Percentiles rank a stretch among this genome's conserved stretches.
These are phyloP conservation scores for Pseudogymnoascus sp. DNA, from an alignment of 2,329 filamentous ascomycete species.

Conservation along the genomic window DNA sequence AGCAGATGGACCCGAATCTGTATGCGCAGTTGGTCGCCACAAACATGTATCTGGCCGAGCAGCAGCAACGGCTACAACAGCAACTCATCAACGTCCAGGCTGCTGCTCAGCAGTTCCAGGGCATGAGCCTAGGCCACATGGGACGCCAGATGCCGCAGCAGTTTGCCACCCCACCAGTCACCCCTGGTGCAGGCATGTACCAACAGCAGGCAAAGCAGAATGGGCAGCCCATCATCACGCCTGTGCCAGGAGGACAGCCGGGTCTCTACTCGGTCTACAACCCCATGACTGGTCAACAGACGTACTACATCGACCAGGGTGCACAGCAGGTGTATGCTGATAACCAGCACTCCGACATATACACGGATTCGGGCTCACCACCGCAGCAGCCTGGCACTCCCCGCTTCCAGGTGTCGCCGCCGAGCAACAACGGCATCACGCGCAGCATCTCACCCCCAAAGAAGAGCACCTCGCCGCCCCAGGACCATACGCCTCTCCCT, in stretches of 20 bases:
- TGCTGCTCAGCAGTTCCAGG: constrained; percentile 74
- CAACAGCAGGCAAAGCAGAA: constrained; percentile 22
- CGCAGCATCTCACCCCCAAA: constrained; percentile 61
- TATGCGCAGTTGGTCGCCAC: constrained; percentile 86
- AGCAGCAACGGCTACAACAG: constrained; percentile 91
- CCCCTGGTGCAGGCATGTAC: constrained; percentile 49
- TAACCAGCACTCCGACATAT: constrained; percentile 30
- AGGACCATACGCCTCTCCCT: constrained; percentile 65
- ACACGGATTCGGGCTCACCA: constrained; percentile 37
- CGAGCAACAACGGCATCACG: constrained; percentile 42
- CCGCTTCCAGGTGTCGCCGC: constrained; percentile 74
- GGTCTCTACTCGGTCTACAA: constrained; percentile 80
- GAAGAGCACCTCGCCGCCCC: constrained; percentile 60
- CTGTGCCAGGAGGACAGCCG: constrained; percentile 54
- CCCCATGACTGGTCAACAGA: constrained; percentile 74
- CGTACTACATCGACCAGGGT: constrained; percentile 52
- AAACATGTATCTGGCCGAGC: constrained; percentile 85
- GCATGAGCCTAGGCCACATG: constrained; percentile 53
- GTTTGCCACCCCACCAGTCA: constrained; percentile 41
- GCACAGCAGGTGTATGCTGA: constrained; percentile 28
- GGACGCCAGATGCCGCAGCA: constrained; percentile 37
- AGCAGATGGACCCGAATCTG: constrained; percentile 74
- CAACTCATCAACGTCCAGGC: constrained; percentile 79
- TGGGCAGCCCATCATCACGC: constrained; percentile 38
- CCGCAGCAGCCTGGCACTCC: constrained; percentile 52